Base-by-base conservation (phyloP, 306 rosid species). In the Senna tora region DNA sequence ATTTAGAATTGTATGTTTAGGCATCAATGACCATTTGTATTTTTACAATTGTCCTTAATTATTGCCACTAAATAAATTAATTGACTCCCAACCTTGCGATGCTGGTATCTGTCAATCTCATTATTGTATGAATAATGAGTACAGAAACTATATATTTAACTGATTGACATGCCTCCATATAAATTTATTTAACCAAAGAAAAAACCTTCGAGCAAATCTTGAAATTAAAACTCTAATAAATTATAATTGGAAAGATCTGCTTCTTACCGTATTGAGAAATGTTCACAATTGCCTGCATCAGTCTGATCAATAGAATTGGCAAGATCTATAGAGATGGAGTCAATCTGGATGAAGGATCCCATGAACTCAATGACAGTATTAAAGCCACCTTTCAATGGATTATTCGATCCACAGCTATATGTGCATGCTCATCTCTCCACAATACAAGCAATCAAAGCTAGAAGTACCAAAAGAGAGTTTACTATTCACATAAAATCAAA, bases 191-290 rank as follows among this genome's bases (percentile, higher is more conserved):
- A 58, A 65, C 33, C 0, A 30, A 22, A 2, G 16, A 16, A 1
- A 41, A 8, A 16, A 14, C 11, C 1, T 20, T 17, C 8, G 21
- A 28, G 34, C 13, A 4, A 32, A 28, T 10, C 16, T 10, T 4
- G 21, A 14, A 4, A 19, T 59, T n/a, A n/a, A n/a, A n/a, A n/a
- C n/a, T n/a, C 4, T 34, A 14, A 34, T 47, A 49, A 69, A 65
- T 8, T 22, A 59, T 15, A 43, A 3, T 28, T 36, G 21, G 41
- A 53, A 53, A 2, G 50, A n/a, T 43, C 14, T 32, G 46, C 5
- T 32, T 52, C 25, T 82, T 86, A 92, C 97, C 97, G 90, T 36
- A 92, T 81, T 4, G 90, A 77, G 74, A 92, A 92, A 80, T 89
- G 89, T 28, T 87, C 85, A 47, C 96, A 83, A 59, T 77, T 74